phyloP scores from a whole-genome alignment of 306 rosid genomes.

The Pyrus bretschneideri region DNA sequence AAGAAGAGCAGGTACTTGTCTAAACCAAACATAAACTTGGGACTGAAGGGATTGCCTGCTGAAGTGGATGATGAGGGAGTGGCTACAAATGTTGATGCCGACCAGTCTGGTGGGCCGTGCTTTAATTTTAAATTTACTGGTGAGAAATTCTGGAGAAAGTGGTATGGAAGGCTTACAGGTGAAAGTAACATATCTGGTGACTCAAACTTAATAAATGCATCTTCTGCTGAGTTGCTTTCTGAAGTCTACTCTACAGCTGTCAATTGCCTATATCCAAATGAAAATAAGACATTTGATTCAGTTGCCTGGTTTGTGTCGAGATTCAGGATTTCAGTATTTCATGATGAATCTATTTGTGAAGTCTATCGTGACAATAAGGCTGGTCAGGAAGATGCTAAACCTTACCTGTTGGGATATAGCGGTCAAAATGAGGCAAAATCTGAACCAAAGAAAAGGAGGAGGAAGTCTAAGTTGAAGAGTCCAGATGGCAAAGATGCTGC shows the following conservation, averaged over 20 bases:
- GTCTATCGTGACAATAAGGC: background rate
- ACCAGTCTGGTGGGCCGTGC: slow-evolving; percentile 11
- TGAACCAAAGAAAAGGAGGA: slow-evolving; percentile 25
- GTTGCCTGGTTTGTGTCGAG: slow-evolving; percentile 66
- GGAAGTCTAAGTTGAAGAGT: slow-evolving; percentile 11
- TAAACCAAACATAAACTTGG: slow-evolving; percentile 58
- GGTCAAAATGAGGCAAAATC: slow-evolving; percentile 21
- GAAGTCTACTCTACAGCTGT: slow-evolving; percentile 62
- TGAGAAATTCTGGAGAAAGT: slow-evolving; percentile 57
- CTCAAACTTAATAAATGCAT: slow-evolving; percentile 32
- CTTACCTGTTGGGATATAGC: slow-evolving; percentile 17
- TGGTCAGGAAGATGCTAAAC: slow-evolving; percentile 18
- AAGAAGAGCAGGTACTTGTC: slow-evolving; percentile 80
- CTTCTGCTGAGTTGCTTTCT: slow-evolving; percentile 48
- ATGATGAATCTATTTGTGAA: slow-evolving; percentile 46
- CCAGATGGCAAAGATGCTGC: slow-evolving; percentile 31
- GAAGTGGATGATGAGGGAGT: slow-evolving; percentile 34
- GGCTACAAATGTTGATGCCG: slow-evolving; percentile 5
- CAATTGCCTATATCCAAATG: slow-evolving; percentile 39
- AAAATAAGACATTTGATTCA: slow-evolving; percentile 36
- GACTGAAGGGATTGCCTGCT: slow-evolving; percentile 23
- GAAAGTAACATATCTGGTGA: slow-evolving; percentile 20
- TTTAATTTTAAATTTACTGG: slow-evolving; percentile 30
- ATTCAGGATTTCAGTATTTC: slow-evolving; percentile 52
- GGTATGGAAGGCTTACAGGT: slow-evolving; percentile 48